phyloP scores from a whole-genome alignment of 202 grass and related monocot genomes.

The Setaria italica region DNA sequence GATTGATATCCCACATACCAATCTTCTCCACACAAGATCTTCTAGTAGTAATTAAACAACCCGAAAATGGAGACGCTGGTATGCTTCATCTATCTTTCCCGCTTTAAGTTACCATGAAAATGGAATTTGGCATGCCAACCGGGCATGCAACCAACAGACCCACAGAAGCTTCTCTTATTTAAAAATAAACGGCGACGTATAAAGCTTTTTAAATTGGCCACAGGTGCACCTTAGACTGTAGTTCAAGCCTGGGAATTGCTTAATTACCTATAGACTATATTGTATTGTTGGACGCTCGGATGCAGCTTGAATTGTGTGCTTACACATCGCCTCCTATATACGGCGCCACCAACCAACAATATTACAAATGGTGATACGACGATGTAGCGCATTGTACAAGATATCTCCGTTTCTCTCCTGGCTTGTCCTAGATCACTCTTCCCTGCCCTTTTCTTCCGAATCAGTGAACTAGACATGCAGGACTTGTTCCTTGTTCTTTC shows the following conservation, averaged over 20 bases:
- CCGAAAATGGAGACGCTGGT: background rate
- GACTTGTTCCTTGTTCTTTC: background rate
- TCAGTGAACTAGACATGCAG: background rate
- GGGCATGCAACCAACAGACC: background rate
- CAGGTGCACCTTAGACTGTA: background rate
- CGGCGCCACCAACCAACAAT: too few species aligned
- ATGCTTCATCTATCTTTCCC: background rate
- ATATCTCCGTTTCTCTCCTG: background rate
- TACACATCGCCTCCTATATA: too few species aligned
- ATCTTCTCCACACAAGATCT: background rate
- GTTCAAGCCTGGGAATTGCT: background rate
- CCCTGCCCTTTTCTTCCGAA: background rate
- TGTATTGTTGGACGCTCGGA: background rate
- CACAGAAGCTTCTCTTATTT: background rate
- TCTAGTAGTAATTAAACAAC: background rate
- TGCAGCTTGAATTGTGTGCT: background rate
- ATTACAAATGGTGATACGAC: background rate
- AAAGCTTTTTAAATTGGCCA: background rate
- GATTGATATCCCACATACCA: too few species aligned
- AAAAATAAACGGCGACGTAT: background rate
- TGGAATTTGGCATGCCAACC: background rate
- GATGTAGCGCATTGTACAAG: background rate
- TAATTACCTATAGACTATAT: background rate
- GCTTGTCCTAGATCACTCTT: too few species aligned
- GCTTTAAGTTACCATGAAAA: background rate